phyloP scores from a whole-genome alignment of 345 rosid species.

The Zanthoxylum bungeanum region DNA sequence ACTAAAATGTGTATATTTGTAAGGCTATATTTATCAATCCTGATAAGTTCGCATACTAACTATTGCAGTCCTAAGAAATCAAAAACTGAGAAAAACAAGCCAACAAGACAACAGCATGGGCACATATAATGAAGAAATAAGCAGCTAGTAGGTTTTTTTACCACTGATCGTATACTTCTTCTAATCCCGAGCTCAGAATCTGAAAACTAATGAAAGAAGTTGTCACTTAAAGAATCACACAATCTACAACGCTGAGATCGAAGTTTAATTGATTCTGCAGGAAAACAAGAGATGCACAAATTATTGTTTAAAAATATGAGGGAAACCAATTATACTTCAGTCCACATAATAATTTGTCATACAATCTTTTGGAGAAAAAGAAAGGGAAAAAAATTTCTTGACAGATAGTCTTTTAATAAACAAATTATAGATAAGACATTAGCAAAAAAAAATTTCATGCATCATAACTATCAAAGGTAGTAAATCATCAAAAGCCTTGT shows the following conservation, averaged over 20 bases:
- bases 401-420: not conserved
- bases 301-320: not conserved
- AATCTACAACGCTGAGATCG: not conserved
- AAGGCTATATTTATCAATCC: not conserved
- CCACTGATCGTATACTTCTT: conserved; percentile 1
- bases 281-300: not conserved
- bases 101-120: not conserved
- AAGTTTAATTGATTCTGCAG: not conserved
- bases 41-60: not conserved
- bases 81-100: not conserved
- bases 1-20: not conserved
- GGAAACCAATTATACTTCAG: not conserved
- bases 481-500: not conserved
- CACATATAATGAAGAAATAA: not conserved
- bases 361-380: not conserved
- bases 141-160: not conserved
- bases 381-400: not conserved
- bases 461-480: not conserved
- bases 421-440: no score
- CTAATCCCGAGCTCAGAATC: not conserved
- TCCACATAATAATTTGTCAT: not conserved
- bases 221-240: not conserved
- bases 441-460: not conserved
- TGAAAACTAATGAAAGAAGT: not conserved
- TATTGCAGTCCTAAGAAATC: not conserved